A percentile compares a stretch with the other conserved stretches of the same genome.
Evolutionary conservation across 257 asterid species (phyloP).

Genomic region (Nicotiana knightiana): DNA sequence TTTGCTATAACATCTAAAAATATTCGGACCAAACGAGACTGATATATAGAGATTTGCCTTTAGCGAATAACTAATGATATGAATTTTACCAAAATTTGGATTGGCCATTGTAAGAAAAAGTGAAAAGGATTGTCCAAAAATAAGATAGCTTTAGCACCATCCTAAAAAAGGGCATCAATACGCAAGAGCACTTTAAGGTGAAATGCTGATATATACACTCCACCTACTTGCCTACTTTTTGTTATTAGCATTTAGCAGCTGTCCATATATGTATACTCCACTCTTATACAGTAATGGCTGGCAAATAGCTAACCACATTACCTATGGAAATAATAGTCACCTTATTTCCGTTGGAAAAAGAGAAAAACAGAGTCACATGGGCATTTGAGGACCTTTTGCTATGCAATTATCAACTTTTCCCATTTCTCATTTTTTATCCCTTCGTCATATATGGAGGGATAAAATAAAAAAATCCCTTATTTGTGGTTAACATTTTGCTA

Average conservation of each 20-base stretch:
- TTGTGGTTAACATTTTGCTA: neutral
- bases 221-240: neutral
- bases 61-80: too few species aligned
- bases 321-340: neutral
- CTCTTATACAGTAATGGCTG: neutral
- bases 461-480: neutral
- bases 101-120: neutral
- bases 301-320: neutral
- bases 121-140: neutral
- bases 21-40: too few species aligned
- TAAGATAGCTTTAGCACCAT: neutral
- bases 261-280: neutral
- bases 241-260: neutral
- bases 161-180: neutral
- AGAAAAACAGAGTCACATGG: constrained; percentile 13
- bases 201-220: neutral
- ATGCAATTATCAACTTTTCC: neutral
- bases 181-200: neutral
- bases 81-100: too few species aligned
- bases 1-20: too few species aligned
- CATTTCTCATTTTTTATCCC: neutral
- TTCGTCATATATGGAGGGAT: too few species aligned
- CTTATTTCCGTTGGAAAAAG: neutral
- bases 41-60: too few species aligned
- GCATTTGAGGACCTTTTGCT: constrained; percentile 1